Evolutionary conservation across 2,329 filamentous ascomycete genomes (phyloP), one percentile per base, ranked within the genome.

Genomic region (Fusarium sp.): DNA sequence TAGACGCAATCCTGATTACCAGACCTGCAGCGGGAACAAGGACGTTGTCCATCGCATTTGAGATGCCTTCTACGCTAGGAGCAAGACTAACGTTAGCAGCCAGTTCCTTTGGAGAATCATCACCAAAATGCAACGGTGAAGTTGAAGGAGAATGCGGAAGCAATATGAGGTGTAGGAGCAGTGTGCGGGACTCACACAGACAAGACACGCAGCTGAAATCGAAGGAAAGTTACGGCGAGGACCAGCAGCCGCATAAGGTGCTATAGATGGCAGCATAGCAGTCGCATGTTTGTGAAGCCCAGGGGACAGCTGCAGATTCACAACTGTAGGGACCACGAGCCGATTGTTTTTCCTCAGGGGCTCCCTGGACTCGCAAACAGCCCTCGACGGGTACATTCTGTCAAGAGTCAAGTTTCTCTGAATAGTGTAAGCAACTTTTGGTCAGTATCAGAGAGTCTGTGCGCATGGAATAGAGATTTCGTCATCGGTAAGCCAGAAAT

Each of bases 1-100:
- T 57, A 58, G 23, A 44, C 33, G 26, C 56, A 58, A 9, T 58
- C 26, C 12, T 37, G 8, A n/a, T 38, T 37, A 18, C 16, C 31
- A n/a, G 26, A 2, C 20, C 8, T 38, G 20, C 56, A 58, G 9
- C 56, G 56, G 10, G 56, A 57, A 33, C 56, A 58, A 26, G 51
- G 56, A 2, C 18, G 33, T 28, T 58, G 9, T 3, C 51, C 56
- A 33, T 58, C 56, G 51, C 56, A 58, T 28, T 58, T 58, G 0
- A 58, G 50, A 2, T 58, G 56, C 2, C 30, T 56, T 28, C 33
- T 57, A 5, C 56, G 56, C 56, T 58, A 8, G 3, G 4, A 3
- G 31, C 1, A 33, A 33, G 7, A 33, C 6, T 4, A 3, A 28
- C 6, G 6, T 58, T 9, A 58, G 12, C 4, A n/a, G 20, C 2